Evolutionary conservation across 495 filamentous ascomycete species (phyloP), one percentile per base, ranked within the genome.

Genomic region (Hypoxylon trugodes): DNA sequence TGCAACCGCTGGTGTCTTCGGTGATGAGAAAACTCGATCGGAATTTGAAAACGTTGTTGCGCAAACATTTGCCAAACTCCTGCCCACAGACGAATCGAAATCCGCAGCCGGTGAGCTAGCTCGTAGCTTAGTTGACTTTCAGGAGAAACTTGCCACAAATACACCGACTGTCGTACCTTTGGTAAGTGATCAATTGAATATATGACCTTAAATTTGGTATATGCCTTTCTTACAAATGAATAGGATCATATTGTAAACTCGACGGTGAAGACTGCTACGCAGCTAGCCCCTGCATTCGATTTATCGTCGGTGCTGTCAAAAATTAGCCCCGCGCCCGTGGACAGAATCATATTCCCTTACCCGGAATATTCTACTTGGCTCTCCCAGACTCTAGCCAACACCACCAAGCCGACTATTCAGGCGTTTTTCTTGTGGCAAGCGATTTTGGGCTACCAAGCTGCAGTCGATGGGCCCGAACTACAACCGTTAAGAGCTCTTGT

Each of bases 401-500:
- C 49, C 36, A 47, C 30, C 1, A 61, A 33, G 2, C 26, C 41
- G 4, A 35, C 25, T 1, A 40, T 61, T 24, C 58, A 61, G 9
- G 48, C 40, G 3, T 61, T 24, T 26, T 61, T 61, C 16, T 18
- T 61, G 9, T 61, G 58, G 58, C 40, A 54, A 18, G 49, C 59
- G 5, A 54, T 61, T 7, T 9, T 30, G 0, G n/a, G 3, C 12
- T 55, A 25, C 13, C 4, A 16, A 6, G 79, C 76, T 59, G 67
- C 65, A 24, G 72, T 90, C 40, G 83, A 89, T 54, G 80, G 84
- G 53, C 75, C 80, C 6, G 79, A 82, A 21, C 49, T 88, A 33
- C 74, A 78, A 41, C 83, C 87, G n/a, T 80, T 86, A 18, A 80
- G 71, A 10, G 73, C 76, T 38, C 87, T 90, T 63, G 74, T 75